Evolutionary conservation across 345 rosid genomes (phyloP).

Genomic region (Brassica carinata): DNA sequence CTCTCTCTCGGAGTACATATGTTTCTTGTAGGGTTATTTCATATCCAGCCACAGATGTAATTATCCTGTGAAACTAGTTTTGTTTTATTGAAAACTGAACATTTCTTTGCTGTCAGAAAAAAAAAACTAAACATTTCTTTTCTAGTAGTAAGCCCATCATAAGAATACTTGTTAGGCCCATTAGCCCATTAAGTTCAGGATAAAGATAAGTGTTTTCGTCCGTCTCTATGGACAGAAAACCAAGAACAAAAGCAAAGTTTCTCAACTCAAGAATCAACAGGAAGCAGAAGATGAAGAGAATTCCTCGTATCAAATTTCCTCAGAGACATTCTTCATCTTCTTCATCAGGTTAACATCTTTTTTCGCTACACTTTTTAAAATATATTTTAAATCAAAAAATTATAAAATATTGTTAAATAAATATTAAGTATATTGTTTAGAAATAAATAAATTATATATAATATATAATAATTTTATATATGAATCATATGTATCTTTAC

Average conservation of each 20-base stretch:
- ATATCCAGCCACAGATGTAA: not conserved
- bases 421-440: too few species aligned
- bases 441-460: too few species aligned
- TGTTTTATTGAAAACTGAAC: too few species aligned
- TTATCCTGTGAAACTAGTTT: not conserved
- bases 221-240: conserved; percentile 8
- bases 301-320: conserved; percentile 75
- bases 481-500: too few species aligned
- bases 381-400: too few species aligned
- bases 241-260: not conserved
- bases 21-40: not conserved
- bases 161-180: not conserved
- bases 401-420: not conserved
- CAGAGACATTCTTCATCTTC: conserved; percentile 47
- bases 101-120: too few species aligned
- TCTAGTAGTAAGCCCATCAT: not conserved
- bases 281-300: conserved; percentile 52
- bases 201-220: conserved; percentile 31
- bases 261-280: conserved; percentile 17
- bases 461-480: too few species aligned
- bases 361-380: not conserved
- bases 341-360: conserved; percentile 33
- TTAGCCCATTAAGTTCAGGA: conserved; percentile 27
- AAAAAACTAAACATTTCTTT: too few species aligned
- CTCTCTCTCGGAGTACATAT: not conserved